phyloP scores from a whole-genome alignment of 495 filamentous ascomycete genomes.

The Penicillium turbatum region DNA sequence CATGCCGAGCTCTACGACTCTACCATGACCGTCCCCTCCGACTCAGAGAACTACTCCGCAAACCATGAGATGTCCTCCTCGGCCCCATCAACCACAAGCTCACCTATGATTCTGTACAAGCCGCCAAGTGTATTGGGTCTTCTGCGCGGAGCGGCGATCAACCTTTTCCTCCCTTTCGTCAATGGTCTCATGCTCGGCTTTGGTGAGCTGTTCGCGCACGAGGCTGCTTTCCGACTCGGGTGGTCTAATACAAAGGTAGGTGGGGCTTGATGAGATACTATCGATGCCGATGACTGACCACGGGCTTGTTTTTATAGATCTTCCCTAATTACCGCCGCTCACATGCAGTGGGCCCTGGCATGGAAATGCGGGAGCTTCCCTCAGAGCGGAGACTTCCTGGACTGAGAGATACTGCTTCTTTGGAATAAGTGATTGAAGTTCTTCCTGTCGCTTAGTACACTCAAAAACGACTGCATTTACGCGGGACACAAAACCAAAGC shows the following conservation, averaged over 20 bases:
- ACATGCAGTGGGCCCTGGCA: constrained; percentile 59
- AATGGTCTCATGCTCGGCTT: constrained; percentile 99
- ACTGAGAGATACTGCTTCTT: constrained; percentile 46
- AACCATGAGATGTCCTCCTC: constrained; percentile 59
- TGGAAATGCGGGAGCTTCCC: constrained; percentile 56
- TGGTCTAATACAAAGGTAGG: constrained; percentile 91
- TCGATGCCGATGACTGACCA: constrained; percentile 3
- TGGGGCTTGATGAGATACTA: not conserved
- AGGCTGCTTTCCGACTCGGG: constrained; percentile 85
- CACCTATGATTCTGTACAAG: constrained; percentile 81
- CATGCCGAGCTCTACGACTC: constrained; percentile 67
- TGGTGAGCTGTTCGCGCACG: constrained; percentile 93
- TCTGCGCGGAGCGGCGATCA: constrained; percentile 86
- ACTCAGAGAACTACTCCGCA: constrained; percentile 84
- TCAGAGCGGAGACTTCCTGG: constrained; percentile 44
- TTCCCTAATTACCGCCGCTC: constrained; percentile 59
- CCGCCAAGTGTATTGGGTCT: constrained; percentile 83
- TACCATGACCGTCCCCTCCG: constrained; percentile 78
- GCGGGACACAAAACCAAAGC: constrained; percentile 18
- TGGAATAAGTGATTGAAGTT: constrained; percentile 20
- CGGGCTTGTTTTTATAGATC: constrained; percentile 41
- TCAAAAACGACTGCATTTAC: constrained; percentile 13
- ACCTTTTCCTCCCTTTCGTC: constrained; percentile 88
- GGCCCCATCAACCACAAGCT: constrained; percentile 61
- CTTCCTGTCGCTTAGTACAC: not conserved